Percentiles rank a stretch among this genome's conserved stretches.
These are phyloP conservation scores for Begonia fuchsioides DNA, from an alignment of 306 rosid genomes.

Conservation along the genomic window DNA sequence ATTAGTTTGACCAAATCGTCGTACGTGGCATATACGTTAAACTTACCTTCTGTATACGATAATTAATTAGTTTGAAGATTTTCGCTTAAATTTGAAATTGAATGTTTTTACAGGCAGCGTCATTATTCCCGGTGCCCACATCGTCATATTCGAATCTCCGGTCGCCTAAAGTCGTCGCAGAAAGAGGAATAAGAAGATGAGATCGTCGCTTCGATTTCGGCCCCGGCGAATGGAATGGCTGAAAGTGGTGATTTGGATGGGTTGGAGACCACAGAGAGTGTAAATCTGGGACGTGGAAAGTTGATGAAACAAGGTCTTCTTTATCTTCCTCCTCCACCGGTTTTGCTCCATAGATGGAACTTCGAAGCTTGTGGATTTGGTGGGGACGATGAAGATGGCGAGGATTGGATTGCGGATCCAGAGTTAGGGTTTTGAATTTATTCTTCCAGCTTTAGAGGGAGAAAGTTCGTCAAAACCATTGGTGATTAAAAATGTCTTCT, in stretches of 20 bases:
- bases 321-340: neutral
- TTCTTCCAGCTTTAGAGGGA: conserved; percentile 57
- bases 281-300: neutral
- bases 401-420: conserved; percentile 67
- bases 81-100: no score
- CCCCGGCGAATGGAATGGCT: neutral
- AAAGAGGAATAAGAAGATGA: neutral
- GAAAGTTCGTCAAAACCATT: conserved; percentile 8
- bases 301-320: neutral
- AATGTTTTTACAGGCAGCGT: no score
- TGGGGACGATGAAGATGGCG: conserved; percentile 5
- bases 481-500: neutral
- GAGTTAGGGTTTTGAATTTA: conserved; percentile 40
- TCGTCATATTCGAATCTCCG: conserved; percentile 6
- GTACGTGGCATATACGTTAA: no score
- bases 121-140: conserved; percentile 17
- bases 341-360: conserved; percentile 15
- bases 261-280: neutral
- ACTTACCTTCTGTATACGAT: no score
- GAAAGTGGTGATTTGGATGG: neutral
- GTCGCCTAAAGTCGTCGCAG: neutral
- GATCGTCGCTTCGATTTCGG: neutral
- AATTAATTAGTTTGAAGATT: no score
- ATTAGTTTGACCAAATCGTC: no score
- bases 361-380: conserved; percentile 7